Evolutionary conservation across 345 rosid species (phyloP).

Genomic region (Salix exigua): DNA sequence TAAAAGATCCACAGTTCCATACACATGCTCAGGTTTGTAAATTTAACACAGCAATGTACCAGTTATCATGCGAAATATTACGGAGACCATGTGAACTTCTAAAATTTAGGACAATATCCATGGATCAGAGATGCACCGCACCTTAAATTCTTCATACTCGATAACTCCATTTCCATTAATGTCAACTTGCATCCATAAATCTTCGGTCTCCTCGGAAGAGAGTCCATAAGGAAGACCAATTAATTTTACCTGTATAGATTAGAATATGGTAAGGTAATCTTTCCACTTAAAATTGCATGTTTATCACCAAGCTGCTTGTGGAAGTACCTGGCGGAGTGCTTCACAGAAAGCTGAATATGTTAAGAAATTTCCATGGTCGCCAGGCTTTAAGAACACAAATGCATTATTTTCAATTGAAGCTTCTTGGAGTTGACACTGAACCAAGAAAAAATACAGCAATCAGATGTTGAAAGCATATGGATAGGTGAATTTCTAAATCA

Average conservation of each 20-base stretch:
- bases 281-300: not conserved
- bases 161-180: conserved; percentile 56
- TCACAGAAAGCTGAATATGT: conserved; percentile 60
- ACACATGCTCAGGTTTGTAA: not conserved
- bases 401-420: conserved; percentile 57
- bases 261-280: conserved; percentile 12
- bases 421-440: conserved; percentile 59
- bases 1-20: not conserved
- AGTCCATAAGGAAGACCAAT: conserved; percentile 57
- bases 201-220: conserved; percentile 54
- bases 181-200: conserved; percentile 64
- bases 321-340: conserved; percentile 58
- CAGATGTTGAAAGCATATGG: not conserved
- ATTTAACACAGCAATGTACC: not conserved
- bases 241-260: conserved; percentile 46
- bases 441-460: conserved; percentile 16
- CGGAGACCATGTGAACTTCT: too few relatives aligned
- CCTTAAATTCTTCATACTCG: conserved; percentile 63
- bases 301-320: not conserved
- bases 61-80: not conserved
- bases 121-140: not conserved
- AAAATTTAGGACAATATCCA: not conserved
- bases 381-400: conserved; percentile 55
- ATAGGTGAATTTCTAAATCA: not conserved
- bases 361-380: conserved; percentile 39